Base-by-base conservation (phyloP, 352 stramenopile genomes). In the Pythium guiyangense region DNA sequence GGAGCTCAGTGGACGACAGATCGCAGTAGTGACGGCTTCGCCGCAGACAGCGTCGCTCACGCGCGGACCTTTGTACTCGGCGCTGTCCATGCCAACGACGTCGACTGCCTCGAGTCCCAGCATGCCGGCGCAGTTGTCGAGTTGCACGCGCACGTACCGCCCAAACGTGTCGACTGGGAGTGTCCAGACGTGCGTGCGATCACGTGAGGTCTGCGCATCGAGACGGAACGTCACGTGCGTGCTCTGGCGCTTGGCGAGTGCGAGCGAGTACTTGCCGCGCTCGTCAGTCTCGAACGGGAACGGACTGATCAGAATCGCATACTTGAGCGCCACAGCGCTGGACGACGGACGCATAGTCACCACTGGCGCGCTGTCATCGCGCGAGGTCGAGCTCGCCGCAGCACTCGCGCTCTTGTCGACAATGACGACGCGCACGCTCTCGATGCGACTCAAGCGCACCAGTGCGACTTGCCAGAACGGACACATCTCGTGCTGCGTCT, bases 401-500 rank as follows among this genome's bases (percentile, higher is more conserved):
- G 20, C 34, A 15, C 29, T 22, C 22, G 22, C 22, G 22, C 22
- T 22, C 22, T 22, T 44, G 27, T 12, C 69, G 65, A 54, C 49
- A 18, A 81, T 43, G 2, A 71, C 49, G 5, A 88, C 59, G 0
- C 67, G 57, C 4, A 87, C 66, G 27, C 54, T 65, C 43, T 81
- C 67, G 35, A 89, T 77, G 5, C 71, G 72, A 51, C 70, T 73
- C 39, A 74, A 62, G 27, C 61, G 46, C 20, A 49, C 8, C 26
- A 88, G 44, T 15, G 57, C 50, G 3, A 82, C 67, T 39, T 93
- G 73, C 83, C 83, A 93, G 51, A 93, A 93, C 6, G 83, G 83
- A 72, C 77, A 90, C 26, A 76, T 50, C 51, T 93, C 83, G 42
- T 88, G 79, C 64, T 90, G 80, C 0, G 83, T 89, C 54, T 93